phyloP scores from a whole-genome alignment of 495 filamentous ascomycete species.

The Talaromyces liani region DNA sequence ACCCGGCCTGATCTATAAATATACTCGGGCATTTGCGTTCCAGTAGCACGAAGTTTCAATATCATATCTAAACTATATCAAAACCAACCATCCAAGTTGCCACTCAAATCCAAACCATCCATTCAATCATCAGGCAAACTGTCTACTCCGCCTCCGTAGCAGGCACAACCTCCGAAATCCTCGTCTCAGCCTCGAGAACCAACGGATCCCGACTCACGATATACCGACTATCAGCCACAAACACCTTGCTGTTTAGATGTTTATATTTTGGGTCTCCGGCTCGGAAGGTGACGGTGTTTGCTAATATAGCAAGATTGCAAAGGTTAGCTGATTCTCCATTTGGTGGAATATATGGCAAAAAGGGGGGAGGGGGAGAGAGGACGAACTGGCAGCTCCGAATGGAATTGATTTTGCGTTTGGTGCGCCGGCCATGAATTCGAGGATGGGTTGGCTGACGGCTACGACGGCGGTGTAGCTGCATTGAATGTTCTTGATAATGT shows the following conservation, averaged over 20 bases:
- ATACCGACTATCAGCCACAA: not conserved
- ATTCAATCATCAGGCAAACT: too few relatives aligned
- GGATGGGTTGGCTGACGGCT: not conserved
- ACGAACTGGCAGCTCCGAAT: not conserved
- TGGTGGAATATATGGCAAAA: not conserved
- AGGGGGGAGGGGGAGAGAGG: not conserved
- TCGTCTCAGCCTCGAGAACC: not conserved
- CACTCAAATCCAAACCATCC: too few relatives aligned
- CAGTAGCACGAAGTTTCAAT: too few relatives aligned
- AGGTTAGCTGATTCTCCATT: too few relatives aligned
- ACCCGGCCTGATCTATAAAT: too few relatives aligned
- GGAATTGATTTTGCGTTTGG: not conserved
- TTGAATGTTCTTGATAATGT: not conserved
- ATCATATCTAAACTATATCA: too few relatives aligned
- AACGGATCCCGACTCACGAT: not conserved
- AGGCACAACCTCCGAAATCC: not conserved
- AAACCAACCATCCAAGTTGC: too few relatives aligned
- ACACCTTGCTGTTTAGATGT: not conserved
- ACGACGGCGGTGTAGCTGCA: not conserved
- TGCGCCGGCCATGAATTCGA: not conserved
- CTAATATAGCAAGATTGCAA: too few relatives aligned
- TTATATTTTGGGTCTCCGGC: not conserved
- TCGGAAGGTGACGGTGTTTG: not conserved
- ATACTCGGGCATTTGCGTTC: too few relatives aligned
- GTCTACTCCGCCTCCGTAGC: not conserved